phyloP scores from a whole-genome alignment of 495 filamentous ascomycete genomes.

The Tuber umbilicatum region DNA sequence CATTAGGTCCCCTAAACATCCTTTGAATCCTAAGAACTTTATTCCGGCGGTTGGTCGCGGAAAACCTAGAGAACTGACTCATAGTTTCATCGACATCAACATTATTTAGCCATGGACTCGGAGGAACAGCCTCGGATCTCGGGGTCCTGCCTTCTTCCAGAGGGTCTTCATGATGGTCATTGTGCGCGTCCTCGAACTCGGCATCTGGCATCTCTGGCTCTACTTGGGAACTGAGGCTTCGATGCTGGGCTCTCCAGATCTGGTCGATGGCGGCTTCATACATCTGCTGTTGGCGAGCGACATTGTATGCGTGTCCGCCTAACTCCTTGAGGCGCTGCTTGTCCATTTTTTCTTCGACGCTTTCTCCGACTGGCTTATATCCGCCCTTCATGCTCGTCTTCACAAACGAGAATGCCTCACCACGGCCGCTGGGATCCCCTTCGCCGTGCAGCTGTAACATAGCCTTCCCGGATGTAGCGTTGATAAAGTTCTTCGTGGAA shows the following conservation, averaged over 20 bases:
- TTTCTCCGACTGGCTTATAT: conserved; percentile 83
- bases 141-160: conserved; percentile 57
- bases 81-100: conserved; percentile 62
- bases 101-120: conserved; percentile 46
- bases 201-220: conserved; percentile 52
- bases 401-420: conserved; percentile 90
- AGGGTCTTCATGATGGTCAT: conserved; percentile 55
- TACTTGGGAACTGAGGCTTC: conserved; percentile 59
- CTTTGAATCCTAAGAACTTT: conserved; percentile 70
- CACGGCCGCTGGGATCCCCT: conserved; percentile 90
- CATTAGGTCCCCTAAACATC: conserved; percentile 55
- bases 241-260: conserved; percentile 84
- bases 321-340: conserved; percentile 78
- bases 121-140: conserved; percentile 56
- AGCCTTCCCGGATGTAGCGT: conserved; percentile 88
- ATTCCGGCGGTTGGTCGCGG: conserved; percentile 58
- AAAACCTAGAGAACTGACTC: conserved; percentile 78
- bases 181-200: conserved; percentile 49
- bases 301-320: conserved; percentile 94
- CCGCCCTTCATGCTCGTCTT: conserved; percentile 98
- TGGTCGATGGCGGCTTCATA: conserved; percentile 82
- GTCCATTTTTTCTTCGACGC: conserved; percentile 76
- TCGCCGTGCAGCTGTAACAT: conserved; percentile 93
- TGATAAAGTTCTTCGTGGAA: conserved; percentile 86
- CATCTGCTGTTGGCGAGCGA: conserved; percentile 77